A percentile compares a stretch with the other conserved stretches of the same genome.
Conservation (phyloP, 495 filamentous ascomycete species). For the Beverwykella pulmonaria region DNA sequence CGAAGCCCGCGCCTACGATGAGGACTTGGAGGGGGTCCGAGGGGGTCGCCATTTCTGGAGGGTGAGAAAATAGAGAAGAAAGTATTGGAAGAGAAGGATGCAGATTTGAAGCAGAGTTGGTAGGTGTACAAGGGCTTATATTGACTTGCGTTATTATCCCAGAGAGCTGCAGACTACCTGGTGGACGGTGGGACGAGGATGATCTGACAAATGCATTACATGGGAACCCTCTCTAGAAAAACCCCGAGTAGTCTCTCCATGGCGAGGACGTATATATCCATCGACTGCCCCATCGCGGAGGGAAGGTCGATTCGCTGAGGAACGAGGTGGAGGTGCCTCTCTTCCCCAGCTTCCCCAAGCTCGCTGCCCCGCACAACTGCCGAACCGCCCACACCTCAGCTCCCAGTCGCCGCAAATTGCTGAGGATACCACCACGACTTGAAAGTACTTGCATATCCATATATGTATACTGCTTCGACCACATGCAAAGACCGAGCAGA, state of each 20-base stretch:
- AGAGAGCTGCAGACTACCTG: not conserved
- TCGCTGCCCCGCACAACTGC: constrained; percentile 12
- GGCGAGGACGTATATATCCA: not conserved
- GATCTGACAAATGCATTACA: not conserved
- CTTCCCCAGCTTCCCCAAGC: constrained; percentile 2
- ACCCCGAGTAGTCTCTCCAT: not conserved
- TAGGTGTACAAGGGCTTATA: not conserved
- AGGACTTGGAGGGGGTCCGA: constrained; percentile 12
- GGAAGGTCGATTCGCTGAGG: not conserved
- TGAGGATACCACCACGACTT: not conserved
- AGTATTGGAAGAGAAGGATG: not conserved
- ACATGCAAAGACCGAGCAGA: not conserved
- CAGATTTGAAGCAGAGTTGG: not conserved
- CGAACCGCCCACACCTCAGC: not conserved
- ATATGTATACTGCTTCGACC: too few relatives aligned
- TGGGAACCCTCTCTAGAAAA: not conserved
- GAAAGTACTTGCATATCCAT: not conserved
- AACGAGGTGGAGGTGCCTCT: not conserved
- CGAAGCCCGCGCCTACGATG: constrained; percentile 34
- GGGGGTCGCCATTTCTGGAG: constrained; percentile 15
- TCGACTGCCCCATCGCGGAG: not conserved
- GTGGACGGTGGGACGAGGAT: not conserved
- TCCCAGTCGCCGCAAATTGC: not conserved
- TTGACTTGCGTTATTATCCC: not conserved
- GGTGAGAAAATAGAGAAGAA: not conserved